These are phyloP conservation scores for Leptomonas pyrrhocoris DNA, from an alignment of 208 protist species.

Conservation along the genomic window DNA sequence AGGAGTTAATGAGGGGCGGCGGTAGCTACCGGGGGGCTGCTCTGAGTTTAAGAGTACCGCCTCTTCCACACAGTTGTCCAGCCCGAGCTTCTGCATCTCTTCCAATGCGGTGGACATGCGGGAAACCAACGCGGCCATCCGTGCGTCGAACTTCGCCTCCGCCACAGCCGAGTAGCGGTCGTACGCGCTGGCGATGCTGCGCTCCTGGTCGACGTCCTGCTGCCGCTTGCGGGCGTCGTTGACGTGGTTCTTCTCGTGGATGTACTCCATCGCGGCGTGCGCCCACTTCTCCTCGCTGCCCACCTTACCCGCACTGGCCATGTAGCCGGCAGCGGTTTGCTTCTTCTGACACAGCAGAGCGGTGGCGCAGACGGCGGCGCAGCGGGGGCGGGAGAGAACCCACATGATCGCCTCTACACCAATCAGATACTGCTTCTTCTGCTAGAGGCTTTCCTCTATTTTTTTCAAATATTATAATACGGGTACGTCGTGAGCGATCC, in stretches of 20 bases:
- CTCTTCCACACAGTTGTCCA: constrained; percentile 62
- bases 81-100: constrained; percentile 56
- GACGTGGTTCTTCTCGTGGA: constrained; percentile 85
- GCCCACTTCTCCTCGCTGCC: constrained; percentile 90
- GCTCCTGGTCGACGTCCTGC: constrained; percentile 76
- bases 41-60: constrained; percentile 71
- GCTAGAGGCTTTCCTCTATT: background rate
- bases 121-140: constrained; percentile 43
- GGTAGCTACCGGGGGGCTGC: constrained; percentile 73
- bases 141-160: constrained; percentile 53
- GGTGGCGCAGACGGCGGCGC: constrained; percentile 11
- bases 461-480: no score
- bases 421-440: no score
- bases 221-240: constrained; percentile 83
- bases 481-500: background rate
- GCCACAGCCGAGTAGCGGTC: constrained; percentile 70
- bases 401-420: constrained; percentile 7
- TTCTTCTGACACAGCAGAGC: constrained; percentile 55
- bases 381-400: constrained; percentile 13
- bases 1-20: constrained; percentile 78
- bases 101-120: constrained; percentile 81
- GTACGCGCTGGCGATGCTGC: constrained; percentile 61
- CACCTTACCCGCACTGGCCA: constrained; percentile 71
- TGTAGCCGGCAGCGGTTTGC: constrained; percentile 74
- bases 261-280: constrained; percentile 88